phyloP scores from a whole-genome alignment of 805 yeast genomes.

The Kazachstania africana region DNA sequence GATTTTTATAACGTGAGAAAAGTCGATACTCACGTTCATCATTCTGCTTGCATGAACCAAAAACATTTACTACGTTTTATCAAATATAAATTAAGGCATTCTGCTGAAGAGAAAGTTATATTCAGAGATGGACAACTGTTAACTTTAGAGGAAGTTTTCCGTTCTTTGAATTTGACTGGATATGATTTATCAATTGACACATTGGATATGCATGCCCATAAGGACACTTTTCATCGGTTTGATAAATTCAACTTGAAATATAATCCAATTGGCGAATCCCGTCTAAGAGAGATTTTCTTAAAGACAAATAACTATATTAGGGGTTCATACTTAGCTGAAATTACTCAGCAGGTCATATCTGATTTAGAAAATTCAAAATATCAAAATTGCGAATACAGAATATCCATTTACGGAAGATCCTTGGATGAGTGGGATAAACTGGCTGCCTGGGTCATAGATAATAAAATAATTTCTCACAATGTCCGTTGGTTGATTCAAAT shows the following conservation, averaged over 20 bases:
- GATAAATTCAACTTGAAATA: conserved; percentile 95
- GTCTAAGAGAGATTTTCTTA: conserved; percentile 88
- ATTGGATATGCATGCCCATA: conserved; percentile 98
- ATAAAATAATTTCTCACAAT: conserved; percentile 81
- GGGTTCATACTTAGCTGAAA: conserved; percentile 84
- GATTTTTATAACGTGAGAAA: conserved; percentile 40
- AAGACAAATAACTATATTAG: conserved; percentile 89
- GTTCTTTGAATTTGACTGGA: conserved; percentile 82
- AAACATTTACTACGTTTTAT: conserved; percentile 90
- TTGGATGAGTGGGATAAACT: conserved; percentile 89
- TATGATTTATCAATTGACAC: conserved; percentile 94
- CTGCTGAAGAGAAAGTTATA: conserved; percentile 81
- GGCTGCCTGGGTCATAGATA: conserved; percentile 91
- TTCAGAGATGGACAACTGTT: conserved; percentile 84
- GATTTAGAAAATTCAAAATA: conserved; percentile 92
- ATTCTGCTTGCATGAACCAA: conserved; percentile 98
- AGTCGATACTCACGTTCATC: conserved; percentile 84
- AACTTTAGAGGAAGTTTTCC: conserved; percentile 80
- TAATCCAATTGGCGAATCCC: conserved; percentile 96
- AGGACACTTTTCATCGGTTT: conserved; percentile 94
- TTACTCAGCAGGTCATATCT: conserved; percentile 85
- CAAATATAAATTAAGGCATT: conserved; percentile 82
- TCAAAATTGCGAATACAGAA: conserved; percentile 95
- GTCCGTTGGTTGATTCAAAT: conserved; percentile 96
- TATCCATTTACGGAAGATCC: conserved; percentile 86